These are phyloP conservation scores for Pholiota microspora DNA, from an alignment of 768 basidiomycete genomes.

Conservation along the genomic window DNA sequence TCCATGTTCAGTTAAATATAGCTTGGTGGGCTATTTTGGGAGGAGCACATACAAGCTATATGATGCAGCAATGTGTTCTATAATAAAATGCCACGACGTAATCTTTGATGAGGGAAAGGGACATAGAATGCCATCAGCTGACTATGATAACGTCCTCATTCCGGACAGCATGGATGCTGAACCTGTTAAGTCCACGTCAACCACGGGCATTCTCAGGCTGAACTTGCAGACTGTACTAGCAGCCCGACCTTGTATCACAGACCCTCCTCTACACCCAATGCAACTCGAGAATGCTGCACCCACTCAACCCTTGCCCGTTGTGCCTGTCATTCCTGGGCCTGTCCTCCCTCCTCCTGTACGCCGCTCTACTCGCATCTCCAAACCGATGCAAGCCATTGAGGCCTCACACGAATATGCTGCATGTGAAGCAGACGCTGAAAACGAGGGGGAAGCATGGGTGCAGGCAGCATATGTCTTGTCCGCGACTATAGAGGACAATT, in stretches of 20 bases:
- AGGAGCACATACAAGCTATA: slow-evolving; percentile 15
- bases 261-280: background rate
- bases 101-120: slow-evolving; percentile 27
- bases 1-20: slow-evolving; percentile 14
- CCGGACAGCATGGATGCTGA: background rate
- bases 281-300: too few relatives aligned
- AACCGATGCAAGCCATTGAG: background rate
- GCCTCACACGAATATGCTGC: background rate
- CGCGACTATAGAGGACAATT: too few relatives aligned
- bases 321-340: background rate
- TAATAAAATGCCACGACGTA: slow-evolving; percentile 17
- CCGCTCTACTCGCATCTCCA: background rate
- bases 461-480: background rate
- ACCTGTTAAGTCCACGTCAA: background rate
- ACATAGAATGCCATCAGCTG: slow-evolving; percentile 13
- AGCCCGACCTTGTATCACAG: too few relatives aligned
- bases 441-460: too few relatives aligned
- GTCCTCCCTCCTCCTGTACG: background rate
- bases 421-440: background rate
- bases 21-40: slow-evolving; percentile 19
- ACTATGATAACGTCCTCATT: background rate
- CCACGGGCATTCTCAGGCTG: background rate
- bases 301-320: too few relatives aligned
- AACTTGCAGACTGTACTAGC: too few relatives aligned
- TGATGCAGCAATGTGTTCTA: background rate